Percentiles rank a stretch among this genome's conserved stretches.
phyloP scores from a whole-genome alignment of 2,329 filamentous ascomycete species.

The Lachnellula cervina region DNA sequence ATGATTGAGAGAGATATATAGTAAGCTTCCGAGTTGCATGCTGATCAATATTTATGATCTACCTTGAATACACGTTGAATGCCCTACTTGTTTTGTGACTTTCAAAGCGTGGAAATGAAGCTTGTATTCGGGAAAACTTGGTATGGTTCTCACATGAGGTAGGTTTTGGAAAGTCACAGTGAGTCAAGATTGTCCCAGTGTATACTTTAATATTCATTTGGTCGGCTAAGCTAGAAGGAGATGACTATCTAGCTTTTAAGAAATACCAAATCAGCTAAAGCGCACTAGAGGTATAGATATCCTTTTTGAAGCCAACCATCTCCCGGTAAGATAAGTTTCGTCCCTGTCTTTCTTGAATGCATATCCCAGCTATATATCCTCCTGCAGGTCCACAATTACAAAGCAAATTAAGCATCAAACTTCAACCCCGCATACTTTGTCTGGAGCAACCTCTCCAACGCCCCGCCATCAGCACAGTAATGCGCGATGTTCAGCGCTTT shows the following conservation, averaged over 20 bases:
- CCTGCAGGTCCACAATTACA: background rate
- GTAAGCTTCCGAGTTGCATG: too few species aligned
- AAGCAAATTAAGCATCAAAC: constrained; percentile 15
- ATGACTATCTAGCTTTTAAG: background rate
- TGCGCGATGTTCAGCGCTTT: constrained; percentile 32
- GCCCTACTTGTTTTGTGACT: too few species aligned
- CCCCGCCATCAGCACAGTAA: constrained; percentile 27
- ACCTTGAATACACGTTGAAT: too few species aligned
- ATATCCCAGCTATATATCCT: background rate
- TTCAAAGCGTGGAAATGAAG: too few species aligned
- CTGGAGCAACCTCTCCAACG: constrained; percentile 25
- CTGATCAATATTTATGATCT: too few species aligned
- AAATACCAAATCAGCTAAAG: background rate
- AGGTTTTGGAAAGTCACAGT: too few species aligned
- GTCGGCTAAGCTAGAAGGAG: too few species aligned
- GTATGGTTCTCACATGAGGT: too few species aligned
- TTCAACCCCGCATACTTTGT: constrained; percentile 26
- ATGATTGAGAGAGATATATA: too few species aligned
- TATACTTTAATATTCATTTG: too few species aligned
- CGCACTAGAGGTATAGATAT: background rate
- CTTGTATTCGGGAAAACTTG: too few species aligned
- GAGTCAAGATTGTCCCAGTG: too few species aligned
- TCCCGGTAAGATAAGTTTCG: background rate
- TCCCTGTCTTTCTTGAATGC: background rate
- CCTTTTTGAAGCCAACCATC: background rate